These are phyloP conservation scores for Fusarium sp. DNA, from an alignment of 2,329 filamentous ascomycete genomes.

Conservation along the genomic window DNA sequence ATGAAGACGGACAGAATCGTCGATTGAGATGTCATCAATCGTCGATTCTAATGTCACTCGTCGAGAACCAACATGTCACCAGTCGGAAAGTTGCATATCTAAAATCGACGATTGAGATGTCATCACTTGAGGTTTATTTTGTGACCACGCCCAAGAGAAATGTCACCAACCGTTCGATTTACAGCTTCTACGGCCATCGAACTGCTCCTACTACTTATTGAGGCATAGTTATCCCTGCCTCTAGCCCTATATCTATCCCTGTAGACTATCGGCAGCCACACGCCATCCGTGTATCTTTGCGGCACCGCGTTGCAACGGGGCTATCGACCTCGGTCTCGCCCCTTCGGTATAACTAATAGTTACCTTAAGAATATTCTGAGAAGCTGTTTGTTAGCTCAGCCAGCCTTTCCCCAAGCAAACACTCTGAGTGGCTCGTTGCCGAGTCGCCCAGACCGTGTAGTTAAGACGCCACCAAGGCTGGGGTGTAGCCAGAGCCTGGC, in stretches of 20 bases:
- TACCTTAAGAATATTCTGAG: background rate
- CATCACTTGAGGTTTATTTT: background rate
- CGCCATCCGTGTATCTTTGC: background rate
- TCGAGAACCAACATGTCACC: background rate
- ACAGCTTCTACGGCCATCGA: background rate
- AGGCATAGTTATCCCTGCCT: background rate
- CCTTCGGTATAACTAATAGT: background rate
- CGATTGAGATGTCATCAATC: background rate
- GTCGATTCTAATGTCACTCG: background rate
- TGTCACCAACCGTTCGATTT: background rate
- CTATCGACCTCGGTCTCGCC: constrained; percentile 2
- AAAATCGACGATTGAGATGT: background rate
- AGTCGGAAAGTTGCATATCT: background rate
- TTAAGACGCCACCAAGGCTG: constrained; percentile 1
- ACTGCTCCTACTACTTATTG: background rate
- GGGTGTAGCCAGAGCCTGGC: background rate
- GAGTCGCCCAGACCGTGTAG: background rate
- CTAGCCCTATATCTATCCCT: background rate
- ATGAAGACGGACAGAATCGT: background rate
- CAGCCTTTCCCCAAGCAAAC: background rate
- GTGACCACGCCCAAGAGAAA: background rate
- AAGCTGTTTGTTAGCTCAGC: background rate
- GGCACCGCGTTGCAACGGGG: background rate
- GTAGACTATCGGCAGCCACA: background rate
- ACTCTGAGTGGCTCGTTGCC: background rate